phyloP scores from a whole-genome alignment of 2,329 filamentous ascomycete species.

The Nannizziopsis barbatae region DNA sequence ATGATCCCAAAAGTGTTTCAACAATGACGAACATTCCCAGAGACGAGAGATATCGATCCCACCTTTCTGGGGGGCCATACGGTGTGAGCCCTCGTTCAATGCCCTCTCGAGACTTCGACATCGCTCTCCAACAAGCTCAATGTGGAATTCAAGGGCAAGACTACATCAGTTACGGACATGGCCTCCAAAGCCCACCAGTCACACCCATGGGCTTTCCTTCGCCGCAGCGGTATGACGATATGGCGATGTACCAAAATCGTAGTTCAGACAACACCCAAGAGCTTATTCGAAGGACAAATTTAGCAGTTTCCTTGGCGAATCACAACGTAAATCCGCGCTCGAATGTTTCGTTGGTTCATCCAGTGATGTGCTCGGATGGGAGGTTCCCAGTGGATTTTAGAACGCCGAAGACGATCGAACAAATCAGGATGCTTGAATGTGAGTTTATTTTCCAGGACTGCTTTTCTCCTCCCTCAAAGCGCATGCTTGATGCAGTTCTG shows the following conservation, averaged over 20 bases:
- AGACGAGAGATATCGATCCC: constrained; percentile 16
- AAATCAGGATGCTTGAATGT: constrained; percentile 19
- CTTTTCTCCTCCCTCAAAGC: background rate
- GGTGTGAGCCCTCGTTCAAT: constrained; percentile 15
- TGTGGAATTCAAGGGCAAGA: constrained; percentile 15
- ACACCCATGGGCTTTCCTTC: constrained; percentile 4
- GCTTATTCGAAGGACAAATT: constrained; percentile 17
- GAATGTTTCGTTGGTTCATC: constrained; percentile 18
- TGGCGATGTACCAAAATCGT: background rate
- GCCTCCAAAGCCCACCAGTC: background rate
- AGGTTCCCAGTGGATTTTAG: constrained; percentile 19
- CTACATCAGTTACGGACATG: constrained; percentile 10
- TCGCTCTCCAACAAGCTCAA: constrained; percentile 17
- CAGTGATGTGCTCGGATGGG: constrained; percentile 19
- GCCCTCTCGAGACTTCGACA: constrained; percentile 16
- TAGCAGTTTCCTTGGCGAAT: constrained; percentile 19
- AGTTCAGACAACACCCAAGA: constrained; percentile 9
- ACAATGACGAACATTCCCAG: constrained; percentile 12
- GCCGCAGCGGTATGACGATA: constrained; percentile 9
- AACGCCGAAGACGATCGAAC: constrained; percentile 18
- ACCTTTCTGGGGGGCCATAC: constrained; percentile 14
- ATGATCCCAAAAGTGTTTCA: background rate
- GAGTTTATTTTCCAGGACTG: background rate
- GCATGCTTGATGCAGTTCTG: background rate
- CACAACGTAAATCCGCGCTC: constrained; percentile 16